Base-by-base conservation (phyloP, 139 green algal species). In the Astrephomene gubernaculifera region DNA sequence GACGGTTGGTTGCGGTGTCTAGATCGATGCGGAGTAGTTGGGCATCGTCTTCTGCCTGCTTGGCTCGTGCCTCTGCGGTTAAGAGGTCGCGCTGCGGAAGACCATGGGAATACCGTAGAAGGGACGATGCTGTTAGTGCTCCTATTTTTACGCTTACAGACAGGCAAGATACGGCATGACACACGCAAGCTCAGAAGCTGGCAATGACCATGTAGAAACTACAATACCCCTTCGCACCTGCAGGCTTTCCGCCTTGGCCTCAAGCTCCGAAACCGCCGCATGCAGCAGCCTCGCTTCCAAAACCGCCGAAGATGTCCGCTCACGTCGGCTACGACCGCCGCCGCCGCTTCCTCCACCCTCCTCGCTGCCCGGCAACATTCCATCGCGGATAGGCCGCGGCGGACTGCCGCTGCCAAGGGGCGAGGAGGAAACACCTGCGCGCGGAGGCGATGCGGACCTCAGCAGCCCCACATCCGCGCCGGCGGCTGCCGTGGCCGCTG, bases 11-110 rank as follows among this genome's bases (percentile, higher is more conserved):
- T 0, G 79, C 45, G 0, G 43, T 29, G 4, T 41, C 35, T 14
- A 78, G 39, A 17, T 86, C 79, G 29, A 60, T 43, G 7, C 33
- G 79, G 33, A 85, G 64, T 64, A 85, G 64, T 45, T 67, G 9
- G 25, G 9, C 33, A 45, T 76, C 45, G 12, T 36, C 24, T 64
- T 85, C 79, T 1, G 79, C 64, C 64, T 68, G 25, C 5, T 24
- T 1, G 2, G 63, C 44, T 1, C 45, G 79, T 2, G 33, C 29
- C 76, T 73, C n/a, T 6, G 57, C 76, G 7, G 0, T 38, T 2
- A 63, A 2, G 0, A 83, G 60, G 14, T 83, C 76, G 4, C 25
- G 2, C 76, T 83, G 52, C 0, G 39, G 8, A 21, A n/a, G n/a
- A n/a, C n/a, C n/a, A n/a, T n/a, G n/a, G n/a, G n/a, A n/a, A n/a